Percentiles rank a stretch among this genome's conserved stretches.
These are phyloP conservation scores for Kuraishia floccosa DNA, from an alignment of 805 yeast species.

Conservation along the genomic window DNA sequence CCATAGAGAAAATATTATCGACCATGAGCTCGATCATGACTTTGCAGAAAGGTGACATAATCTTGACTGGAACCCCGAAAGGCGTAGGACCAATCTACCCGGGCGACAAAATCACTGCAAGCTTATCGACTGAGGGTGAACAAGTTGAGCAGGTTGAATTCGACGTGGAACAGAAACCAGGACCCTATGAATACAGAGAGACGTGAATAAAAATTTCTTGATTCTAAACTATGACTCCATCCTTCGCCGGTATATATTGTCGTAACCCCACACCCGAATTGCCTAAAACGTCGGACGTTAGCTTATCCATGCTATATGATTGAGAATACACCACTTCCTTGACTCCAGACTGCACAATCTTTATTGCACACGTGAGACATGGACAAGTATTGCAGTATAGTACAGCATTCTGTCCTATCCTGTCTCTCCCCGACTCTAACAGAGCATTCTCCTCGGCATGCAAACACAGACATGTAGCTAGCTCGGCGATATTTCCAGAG, in stretches of 20 bases:
- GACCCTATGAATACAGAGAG: conserved; percentile 45
- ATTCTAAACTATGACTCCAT: conserved; percentile 6
- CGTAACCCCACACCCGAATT: conserved; percentile 68
- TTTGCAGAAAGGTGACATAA: conserved; percentile 78
- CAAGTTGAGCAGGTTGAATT: conserved; percentile 38
- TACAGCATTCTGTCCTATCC: conserved; percentile 54
- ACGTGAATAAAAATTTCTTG: conserved; percentile 11
- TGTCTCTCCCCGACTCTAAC: conserved; percentile 85
- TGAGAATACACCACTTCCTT: conserved; percentile 88
- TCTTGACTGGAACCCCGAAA: conserved; percentile 94
- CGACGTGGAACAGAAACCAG: conserved; percentile 39
- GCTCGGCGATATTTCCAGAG: conserved; percentile 50
- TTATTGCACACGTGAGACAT: conserved; percentile 89
- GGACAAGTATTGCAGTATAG: conserved; percentile 96
- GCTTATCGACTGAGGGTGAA: conserved; percentile 43
- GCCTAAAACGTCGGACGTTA: conserved; percentile 58
- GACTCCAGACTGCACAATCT: conserved; percentile 89
- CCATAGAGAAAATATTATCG: conserved; percentile 69
- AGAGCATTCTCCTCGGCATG: conserved; percentile 98
- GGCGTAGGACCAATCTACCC: conserved; percentile 84
- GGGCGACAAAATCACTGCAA: conserved; percentile 69
- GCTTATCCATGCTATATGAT: conserved; percentile 82
- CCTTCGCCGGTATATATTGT: conserved; percentile 35
- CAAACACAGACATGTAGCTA: conserved; percentile 81
- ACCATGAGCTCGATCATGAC: conserved; percentile 88